Base-by-base conservation (phyloP, 352 stramenopile species). In the Phytophthora agathidicida region DNA sequence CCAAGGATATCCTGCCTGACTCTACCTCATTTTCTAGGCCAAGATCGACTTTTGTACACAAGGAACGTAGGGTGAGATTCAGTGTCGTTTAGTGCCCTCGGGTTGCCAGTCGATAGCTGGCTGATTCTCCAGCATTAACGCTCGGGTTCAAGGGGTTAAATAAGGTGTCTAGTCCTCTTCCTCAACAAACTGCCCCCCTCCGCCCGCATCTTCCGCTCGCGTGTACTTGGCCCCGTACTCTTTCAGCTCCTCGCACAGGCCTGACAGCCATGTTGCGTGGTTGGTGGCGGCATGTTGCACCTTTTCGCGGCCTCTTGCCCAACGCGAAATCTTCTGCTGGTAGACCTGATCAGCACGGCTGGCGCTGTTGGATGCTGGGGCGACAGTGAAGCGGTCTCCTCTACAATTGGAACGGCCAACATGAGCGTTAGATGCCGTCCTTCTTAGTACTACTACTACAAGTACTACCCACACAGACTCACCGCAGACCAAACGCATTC, bases 321-420 rank as follows among this genome's bases (percentile, higher is more conserved):
- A 89, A 16, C 69, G 75, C 10, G 77, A 83, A 44, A 87, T 73
- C 51, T 84, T 78, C n/a, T 77, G 78, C 47, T 88, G 78, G 43
- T 80, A 81, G 3, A 77, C 45, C 39, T 63, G 55, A 16, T 71
- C 56, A 1, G 36, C 43, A 28, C 43, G 47, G 13, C 7, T 62
- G 54, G 32, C 39, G n/a, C 27, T 58, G 24, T 17, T 41, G 9
- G 41, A 7, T 16, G 36, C 26, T 16, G 46, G 31, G 6, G 45
- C 37, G 9, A 52, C 48, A 17, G 45, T 31, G 42, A 42, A 48
- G n/a, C 47, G 42, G 43, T 60, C 38, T 1, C 58, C 31, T 7
- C 52, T 56, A 11, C 5, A 42, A 37, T 23, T 6, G 17, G 13
- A n/a, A 36, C 3, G 7, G 5, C 11, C 37, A 20, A 30, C 13